Evolutionary conservation across 768 basidiomycete species (phyloP), one percentile per base, ranked within the genome.

Genomic region (Saitozyma sp.): DNA sequence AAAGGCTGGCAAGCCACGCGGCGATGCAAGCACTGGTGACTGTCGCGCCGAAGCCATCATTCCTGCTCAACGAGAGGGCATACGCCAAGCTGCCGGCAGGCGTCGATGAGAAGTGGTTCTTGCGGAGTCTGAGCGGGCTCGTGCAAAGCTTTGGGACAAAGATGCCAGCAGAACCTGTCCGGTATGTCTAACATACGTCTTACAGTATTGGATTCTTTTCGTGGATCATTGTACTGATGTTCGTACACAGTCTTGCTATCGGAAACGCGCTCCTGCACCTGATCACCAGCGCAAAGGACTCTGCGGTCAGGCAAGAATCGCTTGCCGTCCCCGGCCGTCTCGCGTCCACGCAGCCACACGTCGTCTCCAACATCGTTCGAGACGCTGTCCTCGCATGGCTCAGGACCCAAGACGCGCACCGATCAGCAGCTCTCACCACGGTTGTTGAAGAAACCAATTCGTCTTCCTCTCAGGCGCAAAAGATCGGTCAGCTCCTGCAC

Each of bases 41-140:
- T 6, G 78, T 86, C 0, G 80, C 82, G 13, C 80, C 84, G 20
- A 96, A 92, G 74, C 89, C 91, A 0, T 88, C 89, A 1, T 96
- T 96, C 80, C 78, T 97, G 46, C 69, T 94, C 13, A 91, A 86
- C 86, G 92, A 95, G 57, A 92, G 90, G 75, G 86, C 91, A 0
- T 92, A 91, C 70, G 85, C 87, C 62, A 92, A 90, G 74, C 66
- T 88, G 14, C 80, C 82, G 8, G 68, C 82, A 0, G 83, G 84
- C 3, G 91, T 91, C 14, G 82, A 82, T 56, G 87, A 91, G 59
- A 70, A 67, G 11, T 96, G 93, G 94, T 79, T 96, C 1, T 79
- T 91, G 13, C 84, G 87, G 40, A 88, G 89, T 0, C 74, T 83
- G 9, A 83, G 88, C 58, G 84, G 83, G 4, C 79, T 79, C 11